phyloP scores from a whole-genome alignment of 1,139 yeast species.

The Diutina scorzettiae region DNA sequence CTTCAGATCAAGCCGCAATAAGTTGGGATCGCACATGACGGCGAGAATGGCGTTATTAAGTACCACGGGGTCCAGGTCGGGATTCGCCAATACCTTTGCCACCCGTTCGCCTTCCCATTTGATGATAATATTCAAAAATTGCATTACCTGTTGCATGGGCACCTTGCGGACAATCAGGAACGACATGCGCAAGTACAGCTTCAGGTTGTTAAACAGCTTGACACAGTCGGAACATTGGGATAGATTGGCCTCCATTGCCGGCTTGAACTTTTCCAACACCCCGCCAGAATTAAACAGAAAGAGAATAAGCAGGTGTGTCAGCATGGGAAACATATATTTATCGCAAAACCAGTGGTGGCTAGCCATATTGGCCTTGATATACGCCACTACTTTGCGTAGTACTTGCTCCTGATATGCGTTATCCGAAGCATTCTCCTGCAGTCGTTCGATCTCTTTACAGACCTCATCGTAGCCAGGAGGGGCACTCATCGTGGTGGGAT shows the following conservation, averaged over 20 bases:
- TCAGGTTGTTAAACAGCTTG: conserved; percentile 36
- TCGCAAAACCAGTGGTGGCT: conserved; percentile 5
- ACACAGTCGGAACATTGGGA: conserved; percentile 41
- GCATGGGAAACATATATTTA: conserved; percentile 18
- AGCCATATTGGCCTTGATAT: conserved; percentile 1
- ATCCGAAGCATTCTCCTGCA: conserved; percentile 2
- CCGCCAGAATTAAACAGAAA: conserved; percentile 43
- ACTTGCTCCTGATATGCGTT: conserved; percentile 6
- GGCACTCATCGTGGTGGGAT: conserved; percentile 1
- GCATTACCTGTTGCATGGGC: conserved; percentile 33
- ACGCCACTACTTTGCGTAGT: conserved; percentile 3
- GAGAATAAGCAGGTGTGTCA: conserved; percentile 43
- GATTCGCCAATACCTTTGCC: conserved; percentile 9
- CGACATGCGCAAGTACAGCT: conserved; percentile 37
- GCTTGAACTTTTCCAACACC: conserved; percentile 23
- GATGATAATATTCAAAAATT: conserved; percentile 37
- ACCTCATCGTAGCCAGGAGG: conserved; percentile 7
- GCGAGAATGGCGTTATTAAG: background rate
- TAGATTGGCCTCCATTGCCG: conserved; percentile 26
- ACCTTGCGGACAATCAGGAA: conserved; percentile 41
- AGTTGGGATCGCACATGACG: conserved; percentile 3
- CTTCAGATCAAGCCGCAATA: conserved; percentile 29
- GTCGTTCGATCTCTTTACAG: conserved; percentile 3
- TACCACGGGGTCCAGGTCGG: conserved; percentile 9
- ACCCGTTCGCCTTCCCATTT: conserved; percentile 35